A percentile compares a stretch with the other conserved stretches of the same genome.
Evolutionary conservation across 805 yeast genomes (phyloP).

Genomic region (Suhomyces prunicola): DNA sequence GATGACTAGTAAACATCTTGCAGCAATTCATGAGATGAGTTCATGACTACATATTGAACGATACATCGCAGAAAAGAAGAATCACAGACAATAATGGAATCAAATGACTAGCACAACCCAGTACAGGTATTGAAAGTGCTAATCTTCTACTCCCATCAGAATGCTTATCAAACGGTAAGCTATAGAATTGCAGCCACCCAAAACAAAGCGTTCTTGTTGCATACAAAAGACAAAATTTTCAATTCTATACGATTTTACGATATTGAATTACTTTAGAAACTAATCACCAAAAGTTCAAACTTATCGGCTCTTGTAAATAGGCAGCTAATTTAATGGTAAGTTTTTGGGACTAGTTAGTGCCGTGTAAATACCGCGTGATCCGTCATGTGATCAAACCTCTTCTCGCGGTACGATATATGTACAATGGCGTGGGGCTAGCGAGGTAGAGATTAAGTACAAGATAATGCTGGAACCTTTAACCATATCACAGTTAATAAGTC

Average conservation of each 20-base stretch:
- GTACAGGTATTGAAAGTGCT: constrained; percentile 3
- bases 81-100: neutral
- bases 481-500: neutral
- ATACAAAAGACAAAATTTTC: neutral
- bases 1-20: neutral
- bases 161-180: constrained; percentile 6
- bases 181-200: constrained; percentile 27
- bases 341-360: neutral
- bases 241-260: neutral
- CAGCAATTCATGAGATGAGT: neutral
- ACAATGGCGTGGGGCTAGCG: neutral
- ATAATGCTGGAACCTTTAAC: neutral
- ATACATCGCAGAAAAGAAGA: neutral
- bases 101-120: neutral
- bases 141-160: neutral
- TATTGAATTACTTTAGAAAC: neutral
- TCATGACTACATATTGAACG: neutral
- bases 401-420: neutral
- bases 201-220: neutral
- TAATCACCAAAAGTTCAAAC: neutral
- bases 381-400: neutral
- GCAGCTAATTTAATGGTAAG: neutral
- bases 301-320: neutral
- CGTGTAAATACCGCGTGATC: neutral
- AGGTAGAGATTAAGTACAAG: neutral